phyloP scores from a whole-genome alignment of 2,329 filamentous ascomycete genomes.

The Cladosporium phlei region DNA sequence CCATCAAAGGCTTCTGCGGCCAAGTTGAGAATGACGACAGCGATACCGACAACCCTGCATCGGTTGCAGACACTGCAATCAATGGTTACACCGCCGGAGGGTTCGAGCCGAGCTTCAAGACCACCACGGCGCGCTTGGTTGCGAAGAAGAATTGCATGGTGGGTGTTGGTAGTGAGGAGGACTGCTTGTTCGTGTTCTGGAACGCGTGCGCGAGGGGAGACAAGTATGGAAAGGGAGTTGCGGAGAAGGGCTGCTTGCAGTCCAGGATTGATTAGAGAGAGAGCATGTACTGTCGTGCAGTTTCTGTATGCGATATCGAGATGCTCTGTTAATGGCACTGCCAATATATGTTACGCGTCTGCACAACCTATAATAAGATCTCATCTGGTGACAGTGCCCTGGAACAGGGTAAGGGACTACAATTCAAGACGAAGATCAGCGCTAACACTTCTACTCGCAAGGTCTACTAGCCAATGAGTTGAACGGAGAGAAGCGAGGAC shows the following conservation, averaged over 20 bases:
- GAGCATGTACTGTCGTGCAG: too few relatives aligned
- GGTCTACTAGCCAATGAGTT: too few relatives aligned
- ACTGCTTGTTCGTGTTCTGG: conserved; percentile 6
- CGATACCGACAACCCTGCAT: conserved; percentile 1
- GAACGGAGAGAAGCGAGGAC: too few relatives aligned
- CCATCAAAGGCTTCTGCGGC: conserved; percentile 6
- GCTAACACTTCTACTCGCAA: too few relatives aligned
- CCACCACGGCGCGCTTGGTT: not conserved
- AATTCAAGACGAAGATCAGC: too few relatives aligned
- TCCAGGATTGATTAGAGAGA: conserved; percentile 7
- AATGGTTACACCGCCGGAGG: conserved; percentile 7
- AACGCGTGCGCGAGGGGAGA: conserved; percentile 1
- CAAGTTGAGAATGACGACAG: conserved; percentile 8
- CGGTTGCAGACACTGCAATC: not conserved
- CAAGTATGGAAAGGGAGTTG: not conserved
- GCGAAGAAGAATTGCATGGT: not conserved
- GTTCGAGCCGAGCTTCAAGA: conserved; percentile 5
- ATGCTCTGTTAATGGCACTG: too few relatives aligned
- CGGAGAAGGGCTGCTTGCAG: conserved; percentile 6
- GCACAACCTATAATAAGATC: too few relatives aligned
- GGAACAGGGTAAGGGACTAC: too few relatives aligned
- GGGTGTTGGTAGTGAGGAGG: conserved; percentile 1
- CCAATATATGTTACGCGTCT: too few relatives aligned
- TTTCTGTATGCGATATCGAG: too few relatives aligned
- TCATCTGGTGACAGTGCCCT: too few relatives aligned